phyloP scores from a whole-genome alignment of 805 yeast species.

The Kregervanrija pseudodelftensis region DNA sequence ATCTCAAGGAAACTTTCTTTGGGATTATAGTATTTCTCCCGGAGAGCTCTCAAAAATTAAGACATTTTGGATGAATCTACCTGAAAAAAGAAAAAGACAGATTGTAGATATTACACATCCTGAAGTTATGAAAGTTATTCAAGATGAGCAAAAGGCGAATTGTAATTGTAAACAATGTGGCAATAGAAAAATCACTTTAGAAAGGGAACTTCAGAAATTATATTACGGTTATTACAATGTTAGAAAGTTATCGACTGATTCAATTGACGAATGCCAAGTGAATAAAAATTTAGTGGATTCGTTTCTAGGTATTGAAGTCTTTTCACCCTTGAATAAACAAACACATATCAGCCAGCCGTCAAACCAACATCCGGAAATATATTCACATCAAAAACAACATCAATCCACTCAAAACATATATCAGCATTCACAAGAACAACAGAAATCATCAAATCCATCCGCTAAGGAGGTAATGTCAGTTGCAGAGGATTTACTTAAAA shows the following conservation, averaged over 20 bases:
- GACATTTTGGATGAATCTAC: constrained; percentile 60
- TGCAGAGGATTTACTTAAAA: constrained; percentile 73
- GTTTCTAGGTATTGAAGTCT: constrained; percentile 18
- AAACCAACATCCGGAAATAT: neutral
- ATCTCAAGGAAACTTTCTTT: constrained; percentile 17
- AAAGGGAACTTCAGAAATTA: constrained; percentile 66
- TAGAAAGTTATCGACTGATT: constrained; percentile 25
- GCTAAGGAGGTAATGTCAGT: constrained; percentile 31
- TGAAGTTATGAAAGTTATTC: constrained; percentile 58
- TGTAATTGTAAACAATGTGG: constrained; percentile 81
- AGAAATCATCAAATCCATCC: neutral
- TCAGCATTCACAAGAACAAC: neutral
- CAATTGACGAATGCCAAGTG: constrained; percentile 31
- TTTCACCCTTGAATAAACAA: neutral
- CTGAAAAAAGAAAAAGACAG: constrained; percentile 50
- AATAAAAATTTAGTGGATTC: constrained; percentile 21
- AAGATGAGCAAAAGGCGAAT: constrained; percentile 45
- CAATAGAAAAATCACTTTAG: constrained; percentile 61
- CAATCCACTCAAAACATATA: too few species aligned
- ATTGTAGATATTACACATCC: constrained; percentile 62
- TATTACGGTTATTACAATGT: constrained; percentile 61
- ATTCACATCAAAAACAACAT: too few species aligned
- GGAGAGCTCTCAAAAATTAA: constrained; percentile 48
- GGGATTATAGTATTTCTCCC: constrained; percentile 29
- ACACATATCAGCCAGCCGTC: neutral